Evolutionary conservation across 1,284 basidiomycete species (phyloP).

Genomic region (Ganoderma sp.): DNA sequence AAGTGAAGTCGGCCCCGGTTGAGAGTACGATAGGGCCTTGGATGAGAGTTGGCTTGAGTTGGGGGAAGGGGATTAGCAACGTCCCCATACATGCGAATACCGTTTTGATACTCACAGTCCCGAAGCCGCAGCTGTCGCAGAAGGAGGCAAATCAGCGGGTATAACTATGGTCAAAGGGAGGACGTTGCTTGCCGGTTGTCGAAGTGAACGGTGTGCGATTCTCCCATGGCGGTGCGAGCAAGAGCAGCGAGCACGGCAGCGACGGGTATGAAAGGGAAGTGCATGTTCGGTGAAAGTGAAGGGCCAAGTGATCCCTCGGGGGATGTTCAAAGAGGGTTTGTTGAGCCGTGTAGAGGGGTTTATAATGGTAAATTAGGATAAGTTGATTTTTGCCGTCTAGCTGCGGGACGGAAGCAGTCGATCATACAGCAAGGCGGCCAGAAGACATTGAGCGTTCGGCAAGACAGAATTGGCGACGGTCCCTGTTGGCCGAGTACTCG

Average conservation of each 20-base stretch:
- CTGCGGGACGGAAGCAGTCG: no score
- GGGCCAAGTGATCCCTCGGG: background rate
- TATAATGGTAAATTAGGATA: no score
- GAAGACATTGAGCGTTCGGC: no score
- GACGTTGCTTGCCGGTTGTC: conserved; percentile 42
- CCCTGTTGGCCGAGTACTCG: no score
- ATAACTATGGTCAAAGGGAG: background rate
- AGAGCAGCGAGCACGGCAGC: conserved; percentile 36
- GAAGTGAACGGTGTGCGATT: conserved; percentile 47
- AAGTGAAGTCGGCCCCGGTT: conserved; percentile 42
- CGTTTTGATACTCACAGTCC: conserved; percentile 37
- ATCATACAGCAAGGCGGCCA: no score
- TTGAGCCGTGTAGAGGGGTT: no score
- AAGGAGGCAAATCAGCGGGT: background rate
- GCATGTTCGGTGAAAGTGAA: conserved; percentile 33
- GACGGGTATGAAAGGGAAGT: conserved; percentile 39
- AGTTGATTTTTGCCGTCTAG: no score
- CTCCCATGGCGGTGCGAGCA: conserved; percentile 39
- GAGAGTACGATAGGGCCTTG: conserved; percentile 42
- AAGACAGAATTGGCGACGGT: no score
- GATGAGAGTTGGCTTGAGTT: conserved; percentile 42
- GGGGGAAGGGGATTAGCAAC: background rate
- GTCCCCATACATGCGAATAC: background rate
- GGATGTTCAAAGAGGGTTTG: no score
- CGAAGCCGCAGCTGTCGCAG: conserved; percentile 42